Base-by-base conservation (phyloP, 371 early-diverging fungal genomes). In the Mortierella sp. region DNA sequence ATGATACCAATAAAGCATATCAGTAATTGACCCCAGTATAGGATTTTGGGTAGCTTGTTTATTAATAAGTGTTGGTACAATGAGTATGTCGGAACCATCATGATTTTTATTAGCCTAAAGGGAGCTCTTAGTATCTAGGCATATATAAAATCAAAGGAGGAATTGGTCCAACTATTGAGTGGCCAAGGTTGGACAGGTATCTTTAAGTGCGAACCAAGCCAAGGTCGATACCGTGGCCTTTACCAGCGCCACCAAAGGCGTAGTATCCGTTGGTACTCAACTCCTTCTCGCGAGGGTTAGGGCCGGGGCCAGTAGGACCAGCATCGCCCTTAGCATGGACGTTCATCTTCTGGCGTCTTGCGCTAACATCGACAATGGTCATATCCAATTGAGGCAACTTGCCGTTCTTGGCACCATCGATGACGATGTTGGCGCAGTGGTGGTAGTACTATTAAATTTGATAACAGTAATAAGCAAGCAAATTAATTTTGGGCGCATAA, bases 361-460 rank as follows among this genome's bases (percentile, higher is more conserved):
- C 64, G 26, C 32, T 63, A 37, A 69, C 54, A 18, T 51, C 64
- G 26, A 57, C 55, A 10, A 37, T 1, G 10, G 66, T 67, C 73
- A 73, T 73, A 2, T 24, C 22, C 28, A 73, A 37, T 6, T 52
- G 20, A 0, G 73, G 67, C 51, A 72, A 30, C 35, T 66, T 66
- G 40, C 62, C 73, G 47, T 32, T 37, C 20, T 51, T 52, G 43
- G 43, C 9, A 57, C 30, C 66, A 4, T 62, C 57, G 3, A 60
- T 26, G 39, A 72, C 62, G 35, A 71, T n/a, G 12, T 70, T 70
- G 18, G 70, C 64, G 51, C 70, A 70, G 18, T 52, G 59, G 67
- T 68, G 49, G 51, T 49, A 60, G 9, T 40, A 40, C 43, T 40
- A 14, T 40, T 14, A 40, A 40, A 40, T 40, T 40, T 40, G 43